Evolutionary conservation across 495 filamentous ascomycete genomes (phyloP).

Genomic region (Penicillium steckii): DNA sequence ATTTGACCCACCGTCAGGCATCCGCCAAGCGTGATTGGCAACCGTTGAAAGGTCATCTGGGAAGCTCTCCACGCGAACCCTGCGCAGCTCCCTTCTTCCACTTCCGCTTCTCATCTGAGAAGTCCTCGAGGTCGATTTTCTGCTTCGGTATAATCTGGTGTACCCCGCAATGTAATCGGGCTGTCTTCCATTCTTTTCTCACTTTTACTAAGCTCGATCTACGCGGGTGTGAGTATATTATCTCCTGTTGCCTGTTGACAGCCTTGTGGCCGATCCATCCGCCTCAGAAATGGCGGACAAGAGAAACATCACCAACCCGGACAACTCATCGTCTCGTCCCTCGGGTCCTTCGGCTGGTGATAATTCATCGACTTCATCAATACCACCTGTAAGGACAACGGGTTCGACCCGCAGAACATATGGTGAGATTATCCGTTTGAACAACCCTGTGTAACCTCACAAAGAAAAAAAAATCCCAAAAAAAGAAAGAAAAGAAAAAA

Average conservation of each 20-base stretch:
- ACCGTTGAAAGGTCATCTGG: constrained; percentile 13
- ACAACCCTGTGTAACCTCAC: constrained; percentile 14
- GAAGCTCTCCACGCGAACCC: constrained; percentile 15
- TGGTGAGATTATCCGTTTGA: constrained; percentile 22
- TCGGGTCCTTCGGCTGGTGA: constrained; percentile 13
- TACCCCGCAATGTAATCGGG: not conserved
- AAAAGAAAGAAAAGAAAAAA: not conserved
- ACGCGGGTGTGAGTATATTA: too few relatives aligned
- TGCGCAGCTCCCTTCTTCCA: not conserved
- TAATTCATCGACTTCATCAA: constrained; percentile 1
- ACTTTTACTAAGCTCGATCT: not conserved
- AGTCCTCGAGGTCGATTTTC: not conserved
- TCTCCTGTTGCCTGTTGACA: too few relatives aligned
- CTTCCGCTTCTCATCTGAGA: not conserved
- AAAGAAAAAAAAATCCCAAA: not conserved
- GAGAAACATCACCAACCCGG: constrained; percentile 11
- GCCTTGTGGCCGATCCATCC: too few relatives aligned
- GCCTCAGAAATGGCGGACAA: constrained; percentile 20
- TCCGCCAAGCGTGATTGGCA: constrained; percentile 15
- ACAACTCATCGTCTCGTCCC: constrained; percentile 10
- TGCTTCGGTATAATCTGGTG: not conserved
- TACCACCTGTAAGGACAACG: constrained; percentile 19
- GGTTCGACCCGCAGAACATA: constrained; percentile 33
- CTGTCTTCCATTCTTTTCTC: not conserved
- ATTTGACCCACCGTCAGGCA: too few relatives aligned